Evolutionary conservation across 1,139 yeast species (phyloP), one percentile per base, ranked within the genome.

Genomic region (Hyphopichia wangnamkhiaoensis): DNA sequence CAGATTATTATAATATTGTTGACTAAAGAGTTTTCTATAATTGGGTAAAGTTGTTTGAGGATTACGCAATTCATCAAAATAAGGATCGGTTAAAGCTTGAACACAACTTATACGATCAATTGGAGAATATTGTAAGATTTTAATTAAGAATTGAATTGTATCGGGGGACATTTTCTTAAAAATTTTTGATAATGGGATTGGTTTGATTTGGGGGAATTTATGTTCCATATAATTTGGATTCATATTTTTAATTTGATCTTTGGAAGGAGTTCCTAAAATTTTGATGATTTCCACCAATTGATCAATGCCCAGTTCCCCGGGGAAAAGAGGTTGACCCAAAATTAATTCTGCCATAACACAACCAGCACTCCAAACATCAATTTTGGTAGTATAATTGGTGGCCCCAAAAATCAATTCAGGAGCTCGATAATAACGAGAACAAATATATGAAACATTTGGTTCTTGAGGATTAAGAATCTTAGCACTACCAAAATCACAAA

Each of bases 401-500:
- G 96, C 94, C 17, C 95, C 96, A 64, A 88, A 89, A 43, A 88
- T 88, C 54, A 88, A 76, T 61, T 88, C 96, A 1, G 96, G 96
- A 9, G 98, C 98, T 46, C 98, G 77, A 66, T 93, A 93, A 66
- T 91, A 93, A 55, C 98, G 78, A 20, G 98, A 91, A 64, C 98
- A 93, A 43, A 93, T 93, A 64, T 93, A 93, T 10, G 96, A 85
- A 24, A 93, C 98, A 59, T 91, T 91, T 33, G 96, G 96, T 63
- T 93, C 98, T 13, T 78, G 75, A 6, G 96, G 94, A 37, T 85
- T 87, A 45, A 93, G 75, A 42, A 87, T 84, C 63, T 93, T 93
- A 23, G 98, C 98, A n/a, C 94, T 82, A n/a, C 98, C 98, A 63
- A 93, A 93, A 66, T 93, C 98, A 65, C 98, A 93, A 37, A 93